Evolutionary conservation across 164 flowering plant species (phyloP), one percentile per base, ranked within the genome.

Genomic region (Annona cherimola): DNA sequence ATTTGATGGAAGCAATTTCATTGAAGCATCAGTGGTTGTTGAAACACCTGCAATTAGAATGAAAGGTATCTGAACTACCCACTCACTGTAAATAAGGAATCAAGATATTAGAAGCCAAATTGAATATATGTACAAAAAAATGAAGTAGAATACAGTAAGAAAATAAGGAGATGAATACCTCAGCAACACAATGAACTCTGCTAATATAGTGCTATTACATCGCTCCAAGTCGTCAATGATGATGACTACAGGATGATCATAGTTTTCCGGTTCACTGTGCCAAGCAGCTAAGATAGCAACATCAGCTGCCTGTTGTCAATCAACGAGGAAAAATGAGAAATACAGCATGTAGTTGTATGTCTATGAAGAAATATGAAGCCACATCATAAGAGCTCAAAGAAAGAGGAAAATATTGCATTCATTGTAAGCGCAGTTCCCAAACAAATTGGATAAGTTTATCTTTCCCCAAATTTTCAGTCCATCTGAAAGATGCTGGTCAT

Each of bases 181-280:
- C 79, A 96, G 76, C 85, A 89, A 80, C 59, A 86, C 74, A 67
- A 96, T 86, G 75, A 96, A 88, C 69, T 90, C 94, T 68, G 93
- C 84, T 73, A 93, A 84, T 57, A 89, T 87, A 68, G 85, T 63
- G 61, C 89, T 90, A 78, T 79, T 78, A 74, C 99, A 96, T 68
- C 89, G 81, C 76, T 96, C 97, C 78, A 86, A 76, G 76, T 91
- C 97, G 42, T 92, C 90, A 67, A 96, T 81, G 26, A 96, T 86
- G 46, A 96, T 79, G 63, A 92, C 88, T 41, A 91, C 67, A 8
- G 98, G 98, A 9, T 71, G 84, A 42, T 68, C 78, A 57, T 35
- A 68, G 69, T 83, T 81, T 55, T 72, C 89, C 69, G 81, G 87
- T 74, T 86, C 95, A 73, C 78, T 65, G 68, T 91, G 90, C 99